These are phyloP conservation scores for Pseudogymnoascus pannorum DNA, from an alignment of 2,329 filamentous ascomycete genomes.

Conservation along the genomic window DNA sequence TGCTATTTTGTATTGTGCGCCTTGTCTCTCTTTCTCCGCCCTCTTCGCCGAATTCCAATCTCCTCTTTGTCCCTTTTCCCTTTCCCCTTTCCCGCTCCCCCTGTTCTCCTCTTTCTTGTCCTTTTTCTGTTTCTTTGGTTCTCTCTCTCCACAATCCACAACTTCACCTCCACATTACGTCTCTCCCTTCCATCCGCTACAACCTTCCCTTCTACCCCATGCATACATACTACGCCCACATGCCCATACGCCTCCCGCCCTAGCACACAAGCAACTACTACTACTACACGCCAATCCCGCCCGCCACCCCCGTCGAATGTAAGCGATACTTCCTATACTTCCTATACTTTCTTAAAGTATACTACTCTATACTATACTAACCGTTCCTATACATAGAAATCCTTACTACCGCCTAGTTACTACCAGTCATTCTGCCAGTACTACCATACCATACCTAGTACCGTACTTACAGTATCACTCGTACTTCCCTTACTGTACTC, in stretches of 20 bases:
- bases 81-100: not conserved
- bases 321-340: constrained; percentile 4
- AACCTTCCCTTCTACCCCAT: not conserved
- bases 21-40: not conserved
- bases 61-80: not conserved
- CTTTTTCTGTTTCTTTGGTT: no score
- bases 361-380: not conserved
- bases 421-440: no score
- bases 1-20: not conserved
- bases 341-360: no score
- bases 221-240: not conserved
- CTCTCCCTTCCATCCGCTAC: not conserved
- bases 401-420: no score
- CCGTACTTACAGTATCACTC: not conserved
- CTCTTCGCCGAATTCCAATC: not conserved
- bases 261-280: not conserved
- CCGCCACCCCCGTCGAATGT: constrained; percentile 31
- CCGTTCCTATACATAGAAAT: not conserved
- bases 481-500: not conserved
- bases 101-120: no score
- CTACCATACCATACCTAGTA: no score
- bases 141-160: no score
- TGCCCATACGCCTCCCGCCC: not conserved
- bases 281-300: not conserved
- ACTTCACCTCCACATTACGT: not conserved